Conservation (phyloP, 345 rosid genomes). For the Citrus unshiu region DNA sequence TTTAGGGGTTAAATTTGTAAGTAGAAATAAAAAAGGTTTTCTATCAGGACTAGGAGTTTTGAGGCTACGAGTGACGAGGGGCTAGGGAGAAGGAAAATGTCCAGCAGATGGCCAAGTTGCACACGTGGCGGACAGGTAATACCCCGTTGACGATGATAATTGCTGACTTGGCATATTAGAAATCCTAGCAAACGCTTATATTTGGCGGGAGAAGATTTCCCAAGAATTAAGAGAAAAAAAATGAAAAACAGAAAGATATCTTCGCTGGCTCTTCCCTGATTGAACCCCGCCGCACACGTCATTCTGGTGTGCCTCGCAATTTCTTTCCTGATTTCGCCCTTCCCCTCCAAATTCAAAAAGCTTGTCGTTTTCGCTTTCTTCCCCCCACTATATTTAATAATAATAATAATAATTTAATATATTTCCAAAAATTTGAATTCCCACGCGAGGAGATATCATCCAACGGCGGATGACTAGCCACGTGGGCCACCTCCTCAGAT, state of each 20-base stretch:
- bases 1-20: no score
- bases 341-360: background rate
- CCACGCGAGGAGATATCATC: background rate
- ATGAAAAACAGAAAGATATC: background rate
- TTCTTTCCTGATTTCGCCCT: background rate
- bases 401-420: background rate
- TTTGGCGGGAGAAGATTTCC: background rate
- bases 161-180: background rate
- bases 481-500: background rate
- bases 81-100: no score
- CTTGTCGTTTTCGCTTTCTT: background rate
- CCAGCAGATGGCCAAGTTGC: no score
- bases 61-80: no score
- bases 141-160: background rate
- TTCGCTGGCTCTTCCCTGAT: background rate
- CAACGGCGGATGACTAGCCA: background rate
- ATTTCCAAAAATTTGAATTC: conserved; percentile 8
- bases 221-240: background rate
- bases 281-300: background rate
- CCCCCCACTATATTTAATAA: background rate
- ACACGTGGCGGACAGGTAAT: no score
- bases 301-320: background rate
- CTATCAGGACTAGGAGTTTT: no score
- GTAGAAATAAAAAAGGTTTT: no score
- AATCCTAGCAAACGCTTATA: background rate